These are phyloP conservation scores for Fusarium coicis DNA, from an alignment of 2,329 filamentous ascomycete genomes.

Conservation along the genomic window DNA sequence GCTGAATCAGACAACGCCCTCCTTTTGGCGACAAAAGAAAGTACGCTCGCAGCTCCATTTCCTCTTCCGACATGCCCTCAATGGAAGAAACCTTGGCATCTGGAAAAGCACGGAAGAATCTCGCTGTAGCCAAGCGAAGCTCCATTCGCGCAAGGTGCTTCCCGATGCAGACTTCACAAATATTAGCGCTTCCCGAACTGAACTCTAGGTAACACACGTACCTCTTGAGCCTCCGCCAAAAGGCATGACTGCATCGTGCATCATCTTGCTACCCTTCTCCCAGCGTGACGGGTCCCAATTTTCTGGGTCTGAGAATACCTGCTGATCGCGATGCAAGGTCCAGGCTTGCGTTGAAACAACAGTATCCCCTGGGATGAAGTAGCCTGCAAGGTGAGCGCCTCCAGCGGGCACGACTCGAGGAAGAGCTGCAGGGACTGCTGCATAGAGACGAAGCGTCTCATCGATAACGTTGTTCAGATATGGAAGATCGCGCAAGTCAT, in stretches of 20 bases:
- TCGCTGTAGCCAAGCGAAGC: background rate
- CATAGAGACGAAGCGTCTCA: background rate
- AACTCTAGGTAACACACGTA: rapidly evolving
- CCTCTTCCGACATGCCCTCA: background rate
- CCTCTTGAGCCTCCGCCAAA: background rate
- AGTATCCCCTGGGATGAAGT: rapidly evolving
- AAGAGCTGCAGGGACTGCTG: background rate
- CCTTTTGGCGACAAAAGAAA: background rate
- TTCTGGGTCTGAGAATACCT: background rate
- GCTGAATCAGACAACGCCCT: background rate
- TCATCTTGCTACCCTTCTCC: background rate
- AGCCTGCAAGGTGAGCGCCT: background rate
- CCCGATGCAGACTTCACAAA: background rate
- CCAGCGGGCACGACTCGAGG: background rate
- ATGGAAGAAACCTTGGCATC: rapidly evolving
- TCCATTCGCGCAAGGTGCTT: background rate
- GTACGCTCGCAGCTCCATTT: background rate
- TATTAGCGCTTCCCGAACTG: background rate
- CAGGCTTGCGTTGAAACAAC: background rate
- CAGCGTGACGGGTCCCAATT: background rate
- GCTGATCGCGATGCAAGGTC: background rate
- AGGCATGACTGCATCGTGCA: background rate
- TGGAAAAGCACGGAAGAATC: background rate
- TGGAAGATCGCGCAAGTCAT: rapidly evolving
- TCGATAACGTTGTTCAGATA: background rate